Percentiles rank a stretch among this genome's conserved stretches.
Conservation (phyloP, 1,139 yeast species). For the Geotrichum carabidarum region DNA sequence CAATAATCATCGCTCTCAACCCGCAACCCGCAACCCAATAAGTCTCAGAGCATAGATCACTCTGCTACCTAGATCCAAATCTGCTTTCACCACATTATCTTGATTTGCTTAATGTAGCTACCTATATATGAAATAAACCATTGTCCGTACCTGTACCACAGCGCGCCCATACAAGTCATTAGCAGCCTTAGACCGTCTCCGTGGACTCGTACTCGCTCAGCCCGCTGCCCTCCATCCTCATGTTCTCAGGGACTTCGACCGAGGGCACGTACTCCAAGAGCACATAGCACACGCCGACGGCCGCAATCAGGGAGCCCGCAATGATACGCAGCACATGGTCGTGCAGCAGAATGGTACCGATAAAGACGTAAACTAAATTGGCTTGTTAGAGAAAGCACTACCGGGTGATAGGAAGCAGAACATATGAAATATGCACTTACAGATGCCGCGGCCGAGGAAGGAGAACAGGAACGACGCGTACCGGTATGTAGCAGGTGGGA, state of each 20-base stretch:
- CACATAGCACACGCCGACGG: conserved; percentile 55
- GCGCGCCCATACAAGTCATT: no score
- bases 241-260: conserved; percentile 67
- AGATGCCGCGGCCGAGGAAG: conserved; percentile 75
- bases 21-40: no score
- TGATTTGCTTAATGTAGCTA: no score
- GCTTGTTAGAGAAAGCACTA: background rate
- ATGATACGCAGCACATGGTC: conserved; percentile 53
- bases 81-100: no score
- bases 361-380: conserved; percentile 53
- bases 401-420: background rate
- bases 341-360: conserved; percentile 60
- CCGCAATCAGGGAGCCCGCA: conserved; percentile 51
- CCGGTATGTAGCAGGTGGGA: conserved; percentile 53
- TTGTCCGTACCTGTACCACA: no score
- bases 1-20: no score
- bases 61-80: no score
- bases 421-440: no score
- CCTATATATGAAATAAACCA: no score
- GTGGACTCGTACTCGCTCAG: conserved; percentile 30
- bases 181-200: conserved; percentile 31
- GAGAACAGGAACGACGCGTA: conserved; percentile 80
- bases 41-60: no score
- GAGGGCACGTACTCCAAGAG: conserved; percentile 67
- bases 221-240: conserved; percentile 39